These are phyloP conservation scores for Ustilago xerochloae DNA, from an alignment of 1,284 basidiomycete species.

Conservation along the genomic window DNA sequence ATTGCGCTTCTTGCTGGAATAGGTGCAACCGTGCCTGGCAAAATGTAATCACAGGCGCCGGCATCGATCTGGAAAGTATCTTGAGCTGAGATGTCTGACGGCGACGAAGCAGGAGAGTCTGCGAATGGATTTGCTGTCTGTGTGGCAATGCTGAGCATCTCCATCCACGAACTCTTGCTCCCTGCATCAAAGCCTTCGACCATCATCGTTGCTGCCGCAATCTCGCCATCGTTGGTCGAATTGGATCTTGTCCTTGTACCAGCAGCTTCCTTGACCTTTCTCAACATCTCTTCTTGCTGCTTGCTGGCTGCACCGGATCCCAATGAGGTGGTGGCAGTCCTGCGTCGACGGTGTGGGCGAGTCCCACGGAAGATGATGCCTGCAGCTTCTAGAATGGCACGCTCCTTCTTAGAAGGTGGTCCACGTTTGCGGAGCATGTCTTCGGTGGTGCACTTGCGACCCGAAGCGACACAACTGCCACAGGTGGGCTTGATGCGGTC, in stretches of 20 bases:
- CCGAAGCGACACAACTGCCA: conserved; percentile 33
- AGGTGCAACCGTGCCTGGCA: not conserved
- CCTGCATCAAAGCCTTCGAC: not conserved
- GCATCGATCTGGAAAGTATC: conserved; percentile 41
- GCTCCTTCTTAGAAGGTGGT: conserved; percentile 50
- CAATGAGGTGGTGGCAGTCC: conserved; percentile 41
- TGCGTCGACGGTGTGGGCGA: conserved; percentile 38
- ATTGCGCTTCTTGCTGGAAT: conserved; percentile 1
- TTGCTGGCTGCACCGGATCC: conserved; percentile 39
- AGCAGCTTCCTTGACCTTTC: conserved; percentile 33
- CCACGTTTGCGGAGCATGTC: conserved; percentile 54
- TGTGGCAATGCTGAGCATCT: conserved; percentile 42
- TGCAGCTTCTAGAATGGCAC: conserved; percentile 45
- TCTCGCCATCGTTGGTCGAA: conserved; percentile 31
- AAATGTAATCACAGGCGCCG: conserved; percentile 38
- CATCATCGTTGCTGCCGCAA: not conserved
- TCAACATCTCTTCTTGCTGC: conserved; percentile 37
- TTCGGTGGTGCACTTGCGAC: conserved; percentile 49
- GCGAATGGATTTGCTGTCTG: conserved; percentile 37
- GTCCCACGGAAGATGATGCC: conserved; percentile 52
- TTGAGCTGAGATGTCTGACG: conserved; percentile 24
- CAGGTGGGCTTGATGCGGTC: conserved; percentile 53
- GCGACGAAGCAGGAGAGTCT: conserved; percentile 34
- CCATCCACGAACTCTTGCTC: conserved; percentile 42
- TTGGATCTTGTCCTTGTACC: conserved; percentile 30